Evolutionary conservation across 2,329 filamentous ascomycete genomes (phyloP), one percentile per base, ranked within the genome.

Genomic region (Hymenoscyphus repandus): DNA sequence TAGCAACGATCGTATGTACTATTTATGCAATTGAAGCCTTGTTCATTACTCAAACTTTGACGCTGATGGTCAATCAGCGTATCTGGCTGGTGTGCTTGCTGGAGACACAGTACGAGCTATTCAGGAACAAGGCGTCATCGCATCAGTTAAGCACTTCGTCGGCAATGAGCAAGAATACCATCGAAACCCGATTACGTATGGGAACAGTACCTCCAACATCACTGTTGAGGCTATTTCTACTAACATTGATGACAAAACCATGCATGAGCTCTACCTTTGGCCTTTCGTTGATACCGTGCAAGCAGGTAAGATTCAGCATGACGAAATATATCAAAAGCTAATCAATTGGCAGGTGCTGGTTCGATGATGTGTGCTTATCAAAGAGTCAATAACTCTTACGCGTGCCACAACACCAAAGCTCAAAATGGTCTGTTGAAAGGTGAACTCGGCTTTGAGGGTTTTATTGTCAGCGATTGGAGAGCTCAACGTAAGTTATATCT

Each of bases 391-490:
- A 62, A 61, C 49, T 47, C 47, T 7, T 64, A 41, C 50, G 81
- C 79, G 1, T 89, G 85, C 59, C 78, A 85, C 52, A 90, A 95
- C 66, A 85, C 83, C 57, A 88, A 90, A 64, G 71, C 90, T 1
- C 74, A 92, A 56, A 95, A 93, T 58, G 85, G 85, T n/a, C 32
- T 95, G 6, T 72, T 95, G 36, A 95, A 95, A 62, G 86, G 89
- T 47, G 88, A 95, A 65, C 74, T 95, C 1, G 88, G 88, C 2
- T 95, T 95, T 63, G 86, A 93, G 64, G 90, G 89, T 0, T 91
- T 89, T 50, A 79, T 92, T 11, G 86, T 92, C 72, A 85, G 81
- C 2, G 90, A 96, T 65, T 95, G 90, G 89, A 74, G 90, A 3
- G 88, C 86, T 34, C n/a, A n/a, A n/a, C n/a, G n/a, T n/a, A n/a